phyloP scores from a whole-genome alignment of 164 flowering plant species.

The Berberis thunbergii region DNA sequence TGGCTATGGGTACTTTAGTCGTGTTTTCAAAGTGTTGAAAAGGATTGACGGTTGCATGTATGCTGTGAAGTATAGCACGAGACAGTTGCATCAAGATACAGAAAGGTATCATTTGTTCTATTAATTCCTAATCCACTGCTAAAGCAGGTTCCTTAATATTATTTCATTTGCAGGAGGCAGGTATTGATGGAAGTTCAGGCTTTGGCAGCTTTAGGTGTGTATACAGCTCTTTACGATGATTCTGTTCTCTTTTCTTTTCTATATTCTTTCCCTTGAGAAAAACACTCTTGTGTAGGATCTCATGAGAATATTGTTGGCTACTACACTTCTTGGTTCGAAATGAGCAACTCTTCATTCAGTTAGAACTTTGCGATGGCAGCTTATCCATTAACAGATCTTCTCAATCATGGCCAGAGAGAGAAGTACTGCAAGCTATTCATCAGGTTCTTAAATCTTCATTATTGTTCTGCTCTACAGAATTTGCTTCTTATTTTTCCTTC shows the following conservation, averaged over 20 bases:
- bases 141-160: constrained; percentile 11
- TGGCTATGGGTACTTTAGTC: constrained; percentile 84
- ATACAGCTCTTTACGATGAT: background rate
- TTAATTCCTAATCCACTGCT: constrained; percentile 1
- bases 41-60: constrained; percentile 95
- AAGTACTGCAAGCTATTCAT: constrained; percentile 45
- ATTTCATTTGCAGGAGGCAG: constrained; percentile 48
- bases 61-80: constrained; percentile 80
- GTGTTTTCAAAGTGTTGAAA: constrained; percentile 77
- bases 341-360: constrained; percentile 84
- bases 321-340: constrained; percentile 89
- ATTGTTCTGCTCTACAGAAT: background rate
- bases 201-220: constrained; percentile 80
- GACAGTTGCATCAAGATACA: constrained; percentile 52
- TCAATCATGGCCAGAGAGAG: constrained; percentile 38
- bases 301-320: constrained; percentile 82
- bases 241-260: background rate
- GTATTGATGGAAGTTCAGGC: constrained; percentile 99
- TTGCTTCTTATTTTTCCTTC: too few species aligned
- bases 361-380: constrained; percentile 90
- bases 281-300: constrained; percentile 32
- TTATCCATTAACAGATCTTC: constrained; percentile 37
- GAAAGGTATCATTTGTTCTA: constrained; percentile 52
- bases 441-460: constrained; percentile 38
- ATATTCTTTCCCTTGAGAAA: background rate